These are phyloP conservation scores for Hirschioporus abietinus DNA, from an alignment of 768 basidiomycete genomes.

Conservation along the genomic window DNA sequence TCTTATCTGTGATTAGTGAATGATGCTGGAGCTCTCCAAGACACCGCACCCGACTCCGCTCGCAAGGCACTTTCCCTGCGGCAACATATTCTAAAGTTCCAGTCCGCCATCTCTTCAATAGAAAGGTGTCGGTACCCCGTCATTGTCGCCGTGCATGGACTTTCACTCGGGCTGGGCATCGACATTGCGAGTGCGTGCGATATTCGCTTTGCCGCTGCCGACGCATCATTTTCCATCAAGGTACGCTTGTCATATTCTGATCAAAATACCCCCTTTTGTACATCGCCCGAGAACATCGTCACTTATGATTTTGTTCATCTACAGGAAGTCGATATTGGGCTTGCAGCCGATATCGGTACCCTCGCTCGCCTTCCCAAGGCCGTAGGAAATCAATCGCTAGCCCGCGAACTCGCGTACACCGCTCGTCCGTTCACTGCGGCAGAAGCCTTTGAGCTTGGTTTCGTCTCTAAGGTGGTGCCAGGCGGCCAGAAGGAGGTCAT, in stretches of 20 bases:
- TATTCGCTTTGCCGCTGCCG: slow-evolving; percentile 64
- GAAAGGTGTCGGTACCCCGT: slow-evolving; percentile 73
- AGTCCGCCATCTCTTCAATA: slow-evolving; percentile 62
- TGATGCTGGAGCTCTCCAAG: slow-evolving; percentile 11
- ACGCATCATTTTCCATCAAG: slow-evolving; percentile 67
- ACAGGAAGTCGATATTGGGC: slow-evolving; percentile 81
- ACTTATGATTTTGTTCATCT: slow-evolving; percentile 6
- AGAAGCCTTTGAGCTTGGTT: slow-evolving; percentile 65
- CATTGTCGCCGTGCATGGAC: slow-evolving; percentile 75
- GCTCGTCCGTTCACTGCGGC: slow-evolving; percentile 61
- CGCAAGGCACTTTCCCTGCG: slow-evolving; percentile 46
- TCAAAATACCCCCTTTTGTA: slow-evolving; percentile 1
- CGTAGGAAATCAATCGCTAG: slow-evolving; percentile 65
- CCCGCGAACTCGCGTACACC: slow-evolving; percentile 74
- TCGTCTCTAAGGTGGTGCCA: slow-evolving; percentile 65
- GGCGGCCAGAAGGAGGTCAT: slow-evolving; percentile 67
- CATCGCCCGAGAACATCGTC: not conserved
- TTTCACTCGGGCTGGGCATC: slow-evolving; percentile 69
- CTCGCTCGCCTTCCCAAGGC: slow-evolving; percentile 79
- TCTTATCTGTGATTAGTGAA: slow-evolving; percentile 21
- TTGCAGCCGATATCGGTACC: slow-evolving; percentile 86
- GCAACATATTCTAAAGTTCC: slow-evolving; percentile 52
- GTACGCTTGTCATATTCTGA: slow-evolving; percentile 28
- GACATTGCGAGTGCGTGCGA: slow-evolving; percentile 78
- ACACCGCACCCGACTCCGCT: slow-evolving; percentile 39